Conservation (phyloP, 805 yeast species). For the Saccharomycopsis capsularis region DNA sequence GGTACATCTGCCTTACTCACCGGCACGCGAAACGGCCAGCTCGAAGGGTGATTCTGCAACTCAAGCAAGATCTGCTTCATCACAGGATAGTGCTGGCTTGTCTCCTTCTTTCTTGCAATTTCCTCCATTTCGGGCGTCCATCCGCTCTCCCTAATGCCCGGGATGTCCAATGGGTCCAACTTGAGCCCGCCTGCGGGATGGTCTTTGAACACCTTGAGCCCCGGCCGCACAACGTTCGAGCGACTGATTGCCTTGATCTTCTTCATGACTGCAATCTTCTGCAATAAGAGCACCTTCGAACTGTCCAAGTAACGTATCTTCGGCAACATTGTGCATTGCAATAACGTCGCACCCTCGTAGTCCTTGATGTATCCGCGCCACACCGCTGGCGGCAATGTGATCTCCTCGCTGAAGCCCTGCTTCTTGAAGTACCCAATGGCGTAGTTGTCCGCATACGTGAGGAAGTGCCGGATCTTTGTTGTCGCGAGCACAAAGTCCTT, state of each 20-base stretch:
- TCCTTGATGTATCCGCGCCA: slow-evolving; percentile 99
- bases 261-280: slow-evolving; percentile 83
- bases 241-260: slow-evolving; percentile 75
- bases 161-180: slow-evolving; percentile 77
- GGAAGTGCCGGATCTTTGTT: slow-evolving; percentile 73
- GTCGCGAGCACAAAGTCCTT: slow-evolving; percentile 92
- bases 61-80: slow-evolving; percentile 87
- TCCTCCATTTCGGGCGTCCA: slow-evolving; percentile 99
- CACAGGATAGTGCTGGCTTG: slow-evolving; percentile 90
- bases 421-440: slow-evolving; percentile 98
- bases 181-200: slow-evolving; percentile 20
- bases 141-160: slow-evolving; percentile 89
- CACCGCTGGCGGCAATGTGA: slow-evolving; percentile 70
- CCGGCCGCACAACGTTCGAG: slow-evolving; percentile 76
- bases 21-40: slow-evolving; percentile 96
- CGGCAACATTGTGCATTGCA: slow-evolving; percentile 96
- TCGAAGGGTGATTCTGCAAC: slow-evolving; percentile 87
- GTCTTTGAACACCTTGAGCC: slow-evolving; percentile 63
- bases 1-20: slow-evolving; percentile 92
- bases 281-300: slow-evolving; percentile 75
- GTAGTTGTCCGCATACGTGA: slow-evolving; percentile 96
- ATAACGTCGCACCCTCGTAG: slow-evolving; percentile 96
- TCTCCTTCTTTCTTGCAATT: slow-evolving; percentile 86
- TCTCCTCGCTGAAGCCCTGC: slow-evolving; percentile 96
- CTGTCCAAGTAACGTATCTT: slow-evolving; percentile 82